phyloP scores from a whole-genome alignment of 257 asterid species.

The Solanum dulcamara region DNA sequence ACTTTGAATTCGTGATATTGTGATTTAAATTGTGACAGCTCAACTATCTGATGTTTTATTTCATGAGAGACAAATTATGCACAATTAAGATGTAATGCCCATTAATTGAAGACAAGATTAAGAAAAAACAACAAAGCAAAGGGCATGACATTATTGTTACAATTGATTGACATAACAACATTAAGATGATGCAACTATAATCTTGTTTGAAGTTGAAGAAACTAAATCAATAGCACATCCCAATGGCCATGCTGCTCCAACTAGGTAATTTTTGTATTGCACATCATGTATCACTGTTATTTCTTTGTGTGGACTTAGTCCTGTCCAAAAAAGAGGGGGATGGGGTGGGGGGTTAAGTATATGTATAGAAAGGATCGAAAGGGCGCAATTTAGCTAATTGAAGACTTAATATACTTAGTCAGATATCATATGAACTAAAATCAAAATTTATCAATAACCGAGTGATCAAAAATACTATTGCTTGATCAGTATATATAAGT shows the following conservation, averaged over 20 bases:
- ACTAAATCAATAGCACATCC: constrained; percentile 43
- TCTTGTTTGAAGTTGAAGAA: constrained; percentile 8
- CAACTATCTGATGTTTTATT: background rate
- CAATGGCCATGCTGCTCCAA: constrained; percentile 53
- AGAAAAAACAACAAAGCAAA: background rate
- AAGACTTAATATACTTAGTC: background rate
- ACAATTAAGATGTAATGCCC: background rate
- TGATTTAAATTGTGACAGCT: background rate
- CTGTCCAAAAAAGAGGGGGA: background rate
- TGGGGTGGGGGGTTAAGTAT: background rate
- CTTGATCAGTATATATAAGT: background rate
- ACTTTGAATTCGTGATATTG: background rate
- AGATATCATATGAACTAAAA: background rate
- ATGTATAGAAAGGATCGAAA: fast-evolving
- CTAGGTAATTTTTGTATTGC: constrained; percentile 15
- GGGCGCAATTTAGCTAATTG: background rate
- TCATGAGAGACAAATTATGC: background rate
- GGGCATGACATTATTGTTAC: background rate
- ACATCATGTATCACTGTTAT: constrained; percentile 21
- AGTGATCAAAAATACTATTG: background rate
- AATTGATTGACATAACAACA: background rate
- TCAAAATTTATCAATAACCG: too few species aligned
- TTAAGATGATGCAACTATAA: background rate
- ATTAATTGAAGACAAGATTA: too few species aligned
- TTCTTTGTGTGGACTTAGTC: constrained; percentile 11